Conservation (phyloP, 768 basidiomycete species). For the Tylopilus sp. region DNA sequence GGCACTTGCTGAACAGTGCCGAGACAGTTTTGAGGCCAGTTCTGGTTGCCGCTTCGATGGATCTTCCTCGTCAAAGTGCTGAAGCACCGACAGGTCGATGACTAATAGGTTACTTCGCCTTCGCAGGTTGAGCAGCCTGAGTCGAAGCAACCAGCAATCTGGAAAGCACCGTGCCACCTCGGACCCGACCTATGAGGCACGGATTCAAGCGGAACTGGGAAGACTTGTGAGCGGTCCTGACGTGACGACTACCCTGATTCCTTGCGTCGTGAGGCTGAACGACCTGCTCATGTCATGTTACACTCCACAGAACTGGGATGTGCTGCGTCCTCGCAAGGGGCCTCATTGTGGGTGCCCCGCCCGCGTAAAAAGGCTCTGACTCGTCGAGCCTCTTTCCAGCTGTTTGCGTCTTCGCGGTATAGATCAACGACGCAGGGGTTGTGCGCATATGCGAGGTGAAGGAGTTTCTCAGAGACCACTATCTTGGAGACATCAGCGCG, state of each 20-base stretch:
- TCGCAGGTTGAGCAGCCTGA: too few relatives aligned
- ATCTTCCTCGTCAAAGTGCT: too few relatives aligned
- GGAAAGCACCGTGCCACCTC: neutral
- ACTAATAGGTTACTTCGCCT: too few relatives aligned
- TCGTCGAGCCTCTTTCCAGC: constrained; percentile 15
- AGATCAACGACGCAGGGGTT: constrained; percentile 22
- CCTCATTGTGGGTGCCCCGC: constrained; percentile 18
- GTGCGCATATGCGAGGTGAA: constrained; percentile 21
- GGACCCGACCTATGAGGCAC: neutral
- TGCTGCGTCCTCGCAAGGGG: constrained; percentile 12
- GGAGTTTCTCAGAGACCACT: constrained; percentile 14
- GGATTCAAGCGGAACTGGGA: neutral
- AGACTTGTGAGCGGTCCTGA: neutral
- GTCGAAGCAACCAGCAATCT: neutral
- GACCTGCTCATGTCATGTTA: too few relatives aligned
- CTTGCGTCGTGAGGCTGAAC: too few relatives aligned
- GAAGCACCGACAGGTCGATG: too few relatives aligned
- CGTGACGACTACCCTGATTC: too few relatives aligned
- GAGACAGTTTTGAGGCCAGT: too few relatives aligned
- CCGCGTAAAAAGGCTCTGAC: constrained; percentile 11
- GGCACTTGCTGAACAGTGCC: too few relatives aligned
- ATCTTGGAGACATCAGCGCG: neutral
- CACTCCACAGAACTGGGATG: too few relatives aligned
- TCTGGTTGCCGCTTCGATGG: too few relatives aligned
- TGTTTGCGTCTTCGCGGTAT: constrained; percentile 29